phyloP scores from a whole-genome alignment of 306 rosid genomes.

The Trichosanthes cucumerina region DNA sequence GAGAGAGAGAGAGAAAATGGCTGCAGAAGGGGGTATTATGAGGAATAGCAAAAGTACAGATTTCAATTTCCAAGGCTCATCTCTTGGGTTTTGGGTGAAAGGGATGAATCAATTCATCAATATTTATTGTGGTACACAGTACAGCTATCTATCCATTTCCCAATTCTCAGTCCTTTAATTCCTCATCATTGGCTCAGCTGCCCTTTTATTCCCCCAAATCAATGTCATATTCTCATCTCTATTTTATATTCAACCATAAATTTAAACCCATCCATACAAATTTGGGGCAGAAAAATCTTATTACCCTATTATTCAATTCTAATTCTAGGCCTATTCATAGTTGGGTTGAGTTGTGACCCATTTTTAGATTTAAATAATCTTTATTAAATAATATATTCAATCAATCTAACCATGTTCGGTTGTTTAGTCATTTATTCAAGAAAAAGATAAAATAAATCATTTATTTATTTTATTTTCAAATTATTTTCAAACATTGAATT shows the following conservation, averaged over 20 bases:
- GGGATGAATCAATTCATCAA: neutral
- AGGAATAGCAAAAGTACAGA: neutral
- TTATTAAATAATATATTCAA: too few species aligned
- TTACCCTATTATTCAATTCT: too few species aligned
- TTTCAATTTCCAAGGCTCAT: neutral
- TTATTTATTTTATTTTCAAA: too few species aligned
- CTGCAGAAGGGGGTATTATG: neutral
- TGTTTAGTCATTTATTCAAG: too few species aligned
- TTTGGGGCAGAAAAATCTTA: too few species aligned
- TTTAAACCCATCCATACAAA: too few species aligned
- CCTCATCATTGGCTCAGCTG: neutral
- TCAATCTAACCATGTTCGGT: too few species aligned
- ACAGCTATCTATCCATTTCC: neutral
- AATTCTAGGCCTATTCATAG: too few species aligned
- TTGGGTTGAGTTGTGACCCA: too few species aligned
- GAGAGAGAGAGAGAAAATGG: neutral
- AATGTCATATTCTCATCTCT: neutral
- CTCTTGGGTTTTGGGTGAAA: neutral
- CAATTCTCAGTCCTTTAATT: neutral
- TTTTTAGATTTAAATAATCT: too few species aligned
- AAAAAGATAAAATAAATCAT: too few species aligned
- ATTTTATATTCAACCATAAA: neutral
- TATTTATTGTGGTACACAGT: neutral
- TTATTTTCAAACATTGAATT: too few species aligned
- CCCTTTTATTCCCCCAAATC: neutral